Evolutionary conservation across 257 asterid genomes (phyloP), one percentile per base, ranked within the genome.

Genomic region (Solanum verrucosum): DNA sequence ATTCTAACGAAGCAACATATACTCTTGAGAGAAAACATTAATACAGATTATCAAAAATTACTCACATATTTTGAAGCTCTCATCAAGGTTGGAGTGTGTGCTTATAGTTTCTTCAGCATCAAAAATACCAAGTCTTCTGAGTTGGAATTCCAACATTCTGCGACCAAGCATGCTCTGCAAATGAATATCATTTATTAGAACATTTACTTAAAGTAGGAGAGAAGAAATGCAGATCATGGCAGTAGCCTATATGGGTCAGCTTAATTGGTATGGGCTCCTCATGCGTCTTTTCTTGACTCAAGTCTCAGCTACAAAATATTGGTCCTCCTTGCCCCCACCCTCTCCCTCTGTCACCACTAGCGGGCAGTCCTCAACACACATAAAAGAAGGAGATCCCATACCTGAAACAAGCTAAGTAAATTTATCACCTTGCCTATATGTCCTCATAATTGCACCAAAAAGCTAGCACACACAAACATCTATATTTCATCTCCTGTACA

Each of bases 81-180:
- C 93, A 44, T 97, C 99, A 65, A 97, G 92, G 87, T 93, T 91
- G 73, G 95, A 91, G 92, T 97, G 98, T 83, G 92, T 75, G 60
- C 89, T 91, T 87, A 97, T 92, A 77, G 94, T 92, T 90, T 97
- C 99, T 8, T 91, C 94, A 63, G 91, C 96, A 85, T 84, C 87
- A 88, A 97, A 96, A 89, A 93, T 73, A 86, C 98, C 99, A 87
- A 96, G 95, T 93, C 99, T 94, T 90, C 96, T 95, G 75, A 97
- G 98, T 92, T 96, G 99, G 88, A 93, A 90, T 92, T 97, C 99
- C 95, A 97, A 90, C 94, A 92, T 94, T 92, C 92, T 96, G 59
- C 98, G 95, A 82, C 97, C 99, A 89, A 96, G 92, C 98, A 96
- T 93, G 94, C 98, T 96, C 99, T 97, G 94, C 92, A 89, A 85